Base-by-base conservation (phyloP, 768 basidiomycete species). In the Lyophyllum semitale region DNA sequence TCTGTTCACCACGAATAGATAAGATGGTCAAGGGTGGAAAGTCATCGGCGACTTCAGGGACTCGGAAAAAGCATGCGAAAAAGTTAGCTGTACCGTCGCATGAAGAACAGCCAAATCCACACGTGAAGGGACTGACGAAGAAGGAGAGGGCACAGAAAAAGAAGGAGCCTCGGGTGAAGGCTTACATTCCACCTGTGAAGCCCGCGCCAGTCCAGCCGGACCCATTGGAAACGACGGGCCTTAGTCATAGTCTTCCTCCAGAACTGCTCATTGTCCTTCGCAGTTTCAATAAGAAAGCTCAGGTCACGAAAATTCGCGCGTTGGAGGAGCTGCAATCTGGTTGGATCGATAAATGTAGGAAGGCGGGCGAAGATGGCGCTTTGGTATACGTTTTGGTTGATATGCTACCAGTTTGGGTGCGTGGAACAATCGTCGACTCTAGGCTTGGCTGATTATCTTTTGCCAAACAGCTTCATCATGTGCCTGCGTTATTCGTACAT, bases 11-110 rank as follows among this genome's bases (percentile, higher is more conserved):
- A 18, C 17, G n/a, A 26, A 18, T 3, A 8, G n/a, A 26, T 38
- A 47, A 41, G 17, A 78, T 78, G 77, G 73, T 68, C 48, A 78
- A 77, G 56, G 71, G 74, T 41, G 65, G 71, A 17, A 93, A 91
- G 66, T 90, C 89, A 3, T 95, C 93, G 4, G 93, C 94, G 22
- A 79, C 86, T 0, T 85, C 91, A 0, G 92, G 75, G 4, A 98
- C 95, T 8, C 84, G 95, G 56, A 97, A 96, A 78, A 98, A 97
- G 71, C 92, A 96, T 68, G 90, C 90, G 15, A 84, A 88, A 57
- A 95, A 90, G 66, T 80, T 84, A 1, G 76, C 76, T 15, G 75
- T 70, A 42, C 50, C 64, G 20, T 44, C 59, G 47, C 67, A 68
- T 8, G 61, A 68, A 30, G 75, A 77, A 37, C 75, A 77, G 17